These are phyloP conservation scores for Ilyonectria destructans DNA, from an alignment of 2,329 filamentous ascomycete species.

Conservation along the genomic window DNA sequence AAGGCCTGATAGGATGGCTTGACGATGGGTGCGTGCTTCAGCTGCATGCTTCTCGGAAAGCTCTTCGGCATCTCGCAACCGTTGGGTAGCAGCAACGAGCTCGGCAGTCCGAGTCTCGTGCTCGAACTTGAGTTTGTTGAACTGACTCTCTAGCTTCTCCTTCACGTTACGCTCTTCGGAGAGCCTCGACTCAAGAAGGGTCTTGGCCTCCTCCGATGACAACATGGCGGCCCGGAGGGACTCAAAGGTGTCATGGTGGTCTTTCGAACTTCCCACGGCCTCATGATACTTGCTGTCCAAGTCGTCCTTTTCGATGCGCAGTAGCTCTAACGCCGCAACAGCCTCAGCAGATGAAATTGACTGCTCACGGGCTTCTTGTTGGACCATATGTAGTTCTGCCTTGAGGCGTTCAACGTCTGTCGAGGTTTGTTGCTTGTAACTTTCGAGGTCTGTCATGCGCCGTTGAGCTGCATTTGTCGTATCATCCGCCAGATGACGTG, in stretches of 20 bases:
- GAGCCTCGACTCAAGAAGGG: slow-evolving; percentile 84
- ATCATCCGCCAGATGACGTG: slow-evolving; percentile 89
- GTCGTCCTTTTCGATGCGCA: slow-evolving; percentile 91
- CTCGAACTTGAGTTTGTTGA: slow-evolving; percentile 84
- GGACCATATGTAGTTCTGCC: slow-evolving; percentile 85
- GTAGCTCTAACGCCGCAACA: slow-evolving; percentile 79
- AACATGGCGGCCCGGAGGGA: slow-evolving; percentile 84
- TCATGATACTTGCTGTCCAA: slow-evolving; percentile 79
- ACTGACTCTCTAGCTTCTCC: slow-evolving; percentile 82
- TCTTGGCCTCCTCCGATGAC: slow-evolving; percentile 84
- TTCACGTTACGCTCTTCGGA: slow-evolving; percentile 86
- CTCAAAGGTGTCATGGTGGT: slow-evolving; percentile 80
- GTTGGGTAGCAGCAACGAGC: slow-evolving; percentile 80
- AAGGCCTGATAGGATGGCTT: slow-evolving; percentile 86
- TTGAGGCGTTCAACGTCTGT: slow-evolving; percentile 89
- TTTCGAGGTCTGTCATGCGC: slow-evolving; percentile 87
- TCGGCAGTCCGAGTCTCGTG: slow-evolving; percentile 87
- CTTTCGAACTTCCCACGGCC: slow-evolving; percentile 76
- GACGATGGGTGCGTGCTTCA: slow-evolving; percentile 88
- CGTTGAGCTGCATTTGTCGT: slow-evolving; percentile 87
- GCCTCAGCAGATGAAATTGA: slow-evolving; percentile 85
- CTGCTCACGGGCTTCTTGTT: slow-evolving; percentile 86
- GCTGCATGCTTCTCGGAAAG: slow-evolving; percentile 88
- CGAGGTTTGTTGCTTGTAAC: slow-evolving; percentile 86
- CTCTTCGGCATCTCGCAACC: slow-evolving; percentile 89